These are phyloP conservation scores for Mycena filopes DNA, from an alignment of 768 basidiomycete species.

Conservation along the genomic window DNA sequence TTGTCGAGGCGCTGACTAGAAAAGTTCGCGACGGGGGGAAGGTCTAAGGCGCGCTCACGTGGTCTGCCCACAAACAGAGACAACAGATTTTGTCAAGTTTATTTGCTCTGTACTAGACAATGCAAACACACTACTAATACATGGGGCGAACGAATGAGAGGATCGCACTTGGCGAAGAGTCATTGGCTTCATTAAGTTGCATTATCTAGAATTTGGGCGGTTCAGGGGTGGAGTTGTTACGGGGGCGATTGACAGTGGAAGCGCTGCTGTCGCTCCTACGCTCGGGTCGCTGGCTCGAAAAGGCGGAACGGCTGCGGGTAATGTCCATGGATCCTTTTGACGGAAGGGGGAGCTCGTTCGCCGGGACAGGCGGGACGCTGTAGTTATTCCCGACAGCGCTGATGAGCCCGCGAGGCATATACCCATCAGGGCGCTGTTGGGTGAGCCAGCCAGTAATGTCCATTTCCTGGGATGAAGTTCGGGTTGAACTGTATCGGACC, in stretches of 20 bases:
- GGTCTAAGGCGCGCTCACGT: slow-evolving; percentile 4
- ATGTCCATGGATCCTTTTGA: slow-evolving; percentile 16
- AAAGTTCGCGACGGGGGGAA: neutral
- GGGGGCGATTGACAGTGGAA: neutral
- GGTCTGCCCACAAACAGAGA: neutral
- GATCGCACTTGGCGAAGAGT: slow-evolving; percentile 10
- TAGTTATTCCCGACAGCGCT: slow-evolving; percentile 31
- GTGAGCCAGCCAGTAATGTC: slow-evolving; percentile 35
- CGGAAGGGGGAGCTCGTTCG: neutral
- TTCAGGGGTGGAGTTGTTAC: slow-evolving; percentile 22
- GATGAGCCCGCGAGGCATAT: slow-evolving; percentile 36
- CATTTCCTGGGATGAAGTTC: slow-evolving; percentile 11
- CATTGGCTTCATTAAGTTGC: slow-evolving; percentile 12
- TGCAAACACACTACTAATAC: slow-evolving; percentile 20
- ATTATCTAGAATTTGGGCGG: slow-evolving; percentile 18
- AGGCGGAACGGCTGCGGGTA: slow-evolving; percentile 18
- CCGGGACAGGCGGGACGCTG: slow-evolving; percentile 24
- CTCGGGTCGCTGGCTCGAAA: neutral
- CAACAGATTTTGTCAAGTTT: too few relatives aligned
- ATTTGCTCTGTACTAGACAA: slow-evolving; percentile 3
- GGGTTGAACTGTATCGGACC: slow-evolving; percentile 21
- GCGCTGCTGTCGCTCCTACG: neutral
- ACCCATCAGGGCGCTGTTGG: slow-evolving; percentile 34
- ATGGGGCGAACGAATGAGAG: slow-evolving; percentile 27
- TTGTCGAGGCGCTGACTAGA: neutral